Conservation (phyloP, 352 stramenopile genomes). For the Phytopythium helicoides region DNA sequence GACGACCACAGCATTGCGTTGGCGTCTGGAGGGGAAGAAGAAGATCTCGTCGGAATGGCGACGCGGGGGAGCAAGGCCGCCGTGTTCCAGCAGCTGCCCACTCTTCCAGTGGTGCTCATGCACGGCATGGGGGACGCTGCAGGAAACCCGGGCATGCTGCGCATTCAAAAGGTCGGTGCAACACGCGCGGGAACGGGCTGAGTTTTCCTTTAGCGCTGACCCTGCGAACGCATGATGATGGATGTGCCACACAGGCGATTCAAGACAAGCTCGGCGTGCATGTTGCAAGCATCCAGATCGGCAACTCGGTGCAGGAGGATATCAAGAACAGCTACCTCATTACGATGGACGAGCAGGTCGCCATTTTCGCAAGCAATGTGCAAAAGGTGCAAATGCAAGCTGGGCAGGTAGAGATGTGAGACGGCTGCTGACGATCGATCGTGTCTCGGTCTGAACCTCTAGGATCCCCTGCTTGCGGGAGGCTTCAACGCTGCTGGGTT, state of each 20-base stretch:
- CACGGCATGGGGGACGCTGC: conserved; percentile 95
- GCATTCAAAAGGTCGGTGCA: conserved; percentile 69
- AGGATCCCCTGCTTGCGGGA: conserved; percentile 76
- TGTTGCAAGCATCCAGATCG: conserved; percentile 87
- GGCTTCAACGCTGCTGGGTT: conserved; percentile 95
- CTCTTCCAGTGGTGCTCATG: conserved; percentile 81
- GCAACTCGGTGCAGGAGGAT: conserved; percentile 77
- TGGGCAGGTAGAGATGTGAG: too few relatives aligned
- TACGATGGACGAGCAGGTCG: conserved; percentile 90
- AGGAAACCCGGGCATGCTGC: conserved; percentile 87
- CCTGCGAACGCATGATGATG: neutral
- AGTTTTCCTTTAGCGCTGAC: neutral
- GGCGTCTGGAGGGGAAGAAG: too few relatives aligned
- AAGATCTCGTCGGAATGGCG: too few relatives aligned
- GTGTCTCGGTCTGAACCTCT: neutral
- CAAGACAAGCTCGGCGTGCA: conserved; percentile 84
- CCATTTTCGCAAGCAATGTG: conserved; percentile 88
- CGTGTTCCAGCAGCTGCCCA: conserved; percentile 33
- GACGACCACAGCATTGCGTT: too few relatives aligned
- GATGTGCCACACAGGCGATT: conserved; percentile 37
- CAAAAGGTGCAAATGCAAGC: conserved; percentile 30
- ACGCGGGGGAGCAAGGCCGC: neutral
- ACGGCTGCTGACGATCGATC: neutral
- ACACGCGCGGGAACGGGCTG: too few relatives aligned
- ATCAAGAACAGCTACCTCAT: conserved; percentile 93